Evolutionary conservation across 2,329 filamentous ascomycete species (phyloP).

Genomic region (Fragosphaeria purpurea): DNA sequence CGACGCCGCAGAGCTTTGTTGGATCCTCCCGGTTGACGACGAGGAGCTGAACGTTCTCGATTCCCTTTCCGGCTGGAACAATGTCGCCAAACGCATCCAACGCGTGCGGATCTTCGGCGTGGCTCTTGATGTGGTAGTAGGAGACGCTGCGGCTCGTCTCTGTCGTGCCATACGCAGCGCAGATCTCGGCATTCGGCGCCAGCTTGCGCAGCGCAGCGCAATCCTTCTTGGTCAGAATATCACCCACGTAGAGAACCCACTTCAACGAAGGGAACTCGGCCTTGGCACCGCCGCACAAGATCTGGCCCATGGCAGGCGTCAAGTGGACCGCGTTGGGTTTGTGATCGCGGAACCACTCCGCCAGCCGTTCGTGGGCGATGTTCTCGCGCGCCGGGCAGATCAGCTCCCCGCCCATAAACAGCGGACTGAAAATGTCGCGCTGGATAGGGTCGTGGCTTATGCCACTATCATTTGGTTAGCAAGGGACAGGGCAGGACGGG

Average conservation of each 20-base stretch:
- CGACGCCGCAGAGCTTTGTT: constrained; percentile 63
- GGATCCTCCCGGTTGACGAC: constrained; percentile 63
- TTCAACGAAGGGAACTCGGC: constrained; percentile 69
- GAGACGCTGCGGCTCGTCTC: constrained; percentile 75
- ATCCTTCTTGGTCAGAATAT: constrained; percentile 77
- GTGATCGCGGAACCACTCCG: constrained; percentile 77
- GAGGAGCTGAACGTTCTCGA: constrained; percentile 80
- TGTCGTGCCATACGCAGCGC: constrained; percentile 84
- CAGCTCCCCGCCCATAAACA: constrained; percentile 74
- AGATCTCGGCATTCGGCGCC: constrained; percentile 62
- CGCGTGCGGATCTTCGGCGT: constrained; percentile 45
- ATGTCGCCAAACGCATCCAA: constrained; percentile 49
- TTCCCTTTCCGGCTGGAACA: constrained; percentile 75
- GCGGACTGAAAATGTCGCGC: constrained; percentile 76
- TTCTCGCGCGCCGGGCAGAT: constrained; percentile 71
- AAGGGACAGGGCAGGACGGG: too few relatives aligned
- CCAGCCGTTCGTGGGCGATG: constrained; percentile 75
- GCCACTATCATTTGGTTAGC: constrained; percentile 29
- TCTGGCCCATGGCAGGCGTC: constrained; percentile 94
- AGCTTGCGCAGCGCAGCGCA: constrained; percentile 67
- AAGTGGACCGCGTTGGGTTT: constrained; percentile 73
- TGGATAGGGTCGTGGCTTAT: constrained; percentile 68
- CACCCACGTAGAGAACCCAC: constrained; percentile 82
- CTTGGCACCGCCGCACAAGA: constrained; percentile 74
- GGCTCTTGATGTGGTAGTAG: constrained; percentile 68